Conservation (phyloP, 2,329 filamentous ascomycete species). For the Fusarium napiforme region DNA sequence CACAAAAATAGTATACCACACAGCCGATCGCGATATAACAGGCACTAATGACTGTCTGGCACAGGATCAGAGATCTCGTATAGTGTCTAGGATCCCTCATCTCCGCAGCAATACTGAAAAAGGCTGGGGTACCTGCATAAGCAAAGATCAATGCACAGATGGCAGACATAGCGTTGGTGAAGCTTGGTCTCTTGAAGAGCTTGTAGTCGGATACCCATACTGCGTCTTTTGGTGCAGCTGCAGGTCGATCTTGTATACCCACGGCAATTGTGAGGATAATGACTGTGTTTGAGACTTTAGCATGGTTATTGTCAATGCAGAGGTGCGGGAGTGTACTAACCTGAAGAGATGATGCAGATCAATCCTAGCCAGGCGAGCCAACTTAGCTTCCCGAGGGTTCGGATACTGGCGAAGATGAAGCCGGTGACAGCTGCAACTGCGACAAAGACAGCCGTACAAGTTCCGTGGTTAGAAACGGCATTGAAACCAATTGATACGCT, state of each 20-base stretch:
- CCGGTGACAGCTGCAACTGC: conserved; percentile 46
- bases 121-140: conserved; percentile 50
- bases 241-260: conserved; percentile 29
- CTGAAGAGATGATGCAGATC: conserved; percentile 13
- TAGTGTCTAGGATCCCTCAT: conserved; percentile 46
- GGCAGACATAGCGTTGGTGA: conserved; percentile 39
- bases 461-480: conserved; percentile 51
- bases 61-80: conserved; percentile 38
- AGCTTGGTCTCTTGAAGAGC: conserved; percentile 11
- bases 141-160: conserved; percentile 50
- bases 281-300: background rate
- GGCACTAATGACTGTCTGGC: conserved; percentile 42
- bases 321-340: background rate
- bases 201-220: conserved; percentile 22
- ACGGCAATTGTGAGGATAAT: conserved; percentile 38
- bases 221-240: conserved; percentile 18
- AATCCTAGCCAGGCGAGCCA: conserved; percentile 47
- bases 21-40: conserved; percentile 48
- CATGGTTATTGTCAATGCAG: fast-evolving
- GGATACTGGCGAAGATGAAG: conserved; percentile 48
- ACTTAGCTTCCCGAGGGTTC: conserved; percentile 46
- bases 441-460: conserved; percentile 54
- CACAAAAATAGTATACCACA: conserved; percentile 59
- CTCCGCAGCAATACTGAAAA: conserved; percentile 47
- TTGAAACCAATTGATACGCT: conserved; percentile 54